phyloP scores from a whole-genome alignment of 2,329 filamentous ascomycete genomes.

The Didymosphaeria variabile region DNA sequence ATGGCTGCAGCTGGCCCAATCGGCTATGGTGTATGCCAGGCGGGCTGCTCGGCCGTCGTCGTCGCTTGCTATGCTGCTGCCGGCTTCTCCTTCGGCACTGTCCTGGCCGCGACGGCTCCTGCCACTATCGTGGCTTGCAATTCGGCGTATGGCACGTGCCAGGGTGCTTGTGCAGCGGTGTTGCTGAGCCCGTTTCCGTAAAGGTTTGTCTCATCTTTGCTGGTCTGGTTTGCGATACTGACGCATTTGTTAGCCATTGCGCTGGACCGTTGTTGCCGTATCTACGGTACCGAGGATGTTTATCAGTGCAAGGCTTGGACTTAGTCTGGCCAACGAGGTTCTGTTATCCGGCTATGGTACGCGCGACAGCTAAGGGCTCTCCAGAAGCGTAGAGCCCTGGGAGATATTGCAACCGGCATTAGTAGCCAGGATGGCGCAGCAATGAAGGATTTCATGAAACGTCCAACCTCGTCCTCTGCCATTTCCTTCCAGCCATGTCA shows the following conservation, averaged over 20 bases:
- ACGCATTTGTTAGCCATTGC: background rate
- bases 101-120: constrained; percentile 49
- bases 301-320: background rate
- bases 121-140: constrained; percentile 58
- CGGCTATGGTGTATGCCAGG: constrained; percentile 59
- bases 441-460: background rate
- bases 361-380: too few species aligned
- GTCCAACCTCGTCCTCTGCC: background rate
- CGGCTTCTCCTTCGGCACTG: constrained; percentile 55
- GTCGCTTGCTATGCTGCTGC: constrained; percentile 59
- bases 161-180: constrained; percentile 55
- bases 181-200: background rate
- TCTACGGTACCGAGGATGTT: background rate
- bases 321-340: too few species aligned
- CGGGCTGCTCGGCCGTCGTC: constrained; percentile 56
- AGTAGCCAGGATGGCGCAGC: too few species aligned
- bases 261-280: background rate
- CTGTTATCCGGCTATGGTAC: too few species aligned
- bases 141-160: constrained; percentile 55
- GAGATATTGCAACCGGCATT: too few species aligned
- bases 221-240: background rate
- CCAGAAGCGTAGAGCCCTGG: too few species aligned
- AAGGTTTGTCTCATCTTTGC: background rate
- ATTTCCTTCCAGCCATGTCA: background rate
- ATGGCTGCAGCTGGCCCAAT: constrained; percentile 38